A percentile compares a stretch with the other conserved stretches of the same genome.
Evolutionary conservation across 1,284 basidiomycete genomes (phyloP).

Genomic region (Austroboletus sp.): DNA sequence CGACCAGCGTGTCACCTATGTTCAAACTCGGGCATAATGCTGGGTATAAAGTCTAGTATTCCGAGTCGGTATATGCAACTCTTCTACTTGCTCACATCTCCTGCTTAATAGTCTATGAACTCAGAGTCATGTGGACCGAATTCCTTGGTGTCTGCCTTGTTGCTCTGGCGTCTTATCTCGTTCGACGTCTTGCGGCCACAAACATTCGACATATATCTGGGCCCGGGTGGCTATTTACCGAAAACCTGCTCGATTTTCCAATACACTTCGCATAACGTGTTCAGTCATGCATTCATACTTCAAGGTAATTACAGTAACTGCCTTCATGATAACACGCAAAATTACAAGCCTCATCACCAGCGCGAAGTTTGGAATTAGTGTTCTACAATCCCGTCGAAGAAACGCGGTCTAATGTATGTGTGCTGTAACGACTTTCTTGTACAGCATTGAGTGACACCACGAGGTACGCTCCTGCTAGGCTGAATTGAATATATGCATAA

Average conservation of each 20-base stretch:
- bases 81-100: not conserved
- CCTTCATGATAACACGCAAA: not conserved
- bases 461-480: no score
- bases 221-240: conserved; percentile 28
- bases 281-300: not conserved
- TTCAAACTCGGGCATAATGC: not conserved
- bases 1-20: not conserved
- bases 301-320: not conserved
- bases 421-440: no score
- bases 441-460: no score
- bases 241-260: conserved; percentile 40
- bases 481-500: no score
- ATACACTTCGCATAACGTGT: conserved; percentile 31
- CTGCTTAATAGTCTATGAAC: not conserved
- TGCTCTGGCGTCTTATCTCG: conserved; percentile 7
- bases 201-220: conserved; percentile 16
- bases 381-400: no score
- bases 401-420: no score
- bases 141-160: conserved; percentile 8
- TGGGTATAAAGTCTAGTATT: not conserved
- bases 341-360: no score
- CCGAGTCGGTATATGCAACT: not conserved
- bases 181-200: conserved; percentile 1
- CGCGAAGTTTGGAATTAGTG: no score
- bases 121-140: not conserved